Evolutionary conservation across 495 filamentous ascomycete genomes (phyloP), one percentile per base, ranked within the genome.

Genomic region (Thermochaetoides thermophila): DNA sequence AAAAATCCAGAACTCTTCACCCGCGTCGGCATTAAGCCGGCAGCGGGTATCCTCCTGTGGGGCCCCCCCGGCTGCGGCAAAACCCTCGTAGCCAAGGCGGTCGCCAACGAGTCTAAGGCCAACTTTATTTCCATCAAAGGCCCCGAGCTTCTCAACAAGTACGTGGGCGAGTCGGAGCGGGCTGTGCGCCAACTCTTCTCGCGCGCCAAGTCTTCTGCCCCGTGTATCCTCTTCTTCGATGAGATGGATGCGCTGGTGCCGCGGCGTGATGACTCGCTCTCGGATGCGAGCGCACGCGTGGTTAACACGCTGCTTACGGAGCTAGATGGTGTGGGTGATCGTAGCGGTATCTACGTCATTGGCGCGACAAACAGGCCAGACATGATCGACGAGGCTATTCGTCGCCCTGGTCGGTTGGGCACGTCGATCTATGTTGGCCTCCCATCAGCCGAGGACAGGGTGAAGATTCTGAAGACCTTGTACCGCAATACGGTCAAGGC

Each of bases 111-210:
- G 57, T 84, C 78, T 16, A 77, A 80, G 43, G 89, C 91, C 17
- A 96, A 94, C 56, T 97, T 97, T 67, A 97, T 97, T 57, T 84
- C 81, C 42, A 82, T 97, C 58, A 94, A 93, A 60, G 89, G 89
- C 0, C 87, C 89, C 3, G 86, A 95, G 46, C 64, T 95, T 3
- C 69, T 91, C 26, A 92, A 92, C 59, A 94, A 94, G 57, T 97
- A 82, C 44, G 85, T 97, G 17, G 89, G 89, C 43, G 89, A 97
- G 52, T 86, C 79, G 13, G 89, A 97, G 53, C 75, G 85, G 12
- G 82, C 89, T 0, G 81, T 97, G 3, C 76, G 89, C 11, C 83
- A 93, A 50, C 81, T 95, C 2, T 97, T 97, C 51, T 72, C 77
- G 29, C 78, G 89, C 10, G 89, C 89, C 7, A 72, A 86, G 17